Evolutionary conservation across 208 protist genomes (phyloP), one percentile per base, ranked within the genome.

Genomic region (Plasmodiophora brassicae): DNA sequence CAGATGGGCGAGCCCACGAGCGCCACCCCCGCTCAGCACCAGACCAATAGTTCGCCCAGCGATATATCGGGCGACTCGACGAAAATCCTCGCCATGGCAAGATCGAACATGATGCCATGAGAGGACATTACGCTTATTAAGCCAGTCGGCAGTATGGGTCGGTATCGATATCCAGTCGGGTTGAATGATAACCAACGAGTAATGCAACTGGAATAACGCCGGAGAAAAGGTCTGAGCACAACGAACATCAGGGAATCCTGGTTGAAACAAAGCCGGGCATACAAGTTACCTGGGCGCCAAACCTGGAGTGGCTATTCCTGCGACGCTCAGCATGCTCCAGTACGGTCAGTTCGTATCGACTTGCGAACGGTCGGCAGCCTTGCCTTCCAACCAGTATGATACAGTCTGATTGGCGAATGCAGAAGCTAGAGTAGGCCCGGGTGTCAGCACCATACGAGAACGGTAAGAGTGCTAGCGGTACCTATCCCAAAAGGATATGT

Each of bases 11-110:
- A 86, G 45, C 5, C 83, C 83, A 14, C 83, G 10, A n/a, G 25
- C 10, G 20, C 83, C 83, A 5, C 83, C 83, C 38, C 83, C 83
- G 25, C 83, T 46, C 10, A 86, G 83, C 10, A 86, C 83, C 1
- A 86, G 83, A 28, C 83, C 83, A 86, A 86, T 86, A 86, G 25
- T 53, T 41, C 38, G 38, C 5, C 83, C 83, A 28, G 83, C 38
- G 8, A 86, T 8, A 86, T 46, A 86, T 45, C 83, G 83, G 32
- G 28, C 38, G 14, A 86, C 32, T 32, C 65, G 32, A 8, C 10
- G 14, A 32, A 44, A 78, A 38, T 78, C 65, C 10, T 32, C n/a
- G 32, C 41, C 65, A 38, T 78, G n/a, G 41, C n/a, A 38, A 5
- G 41, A n/a, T 8, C 65, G 65, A 32, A 78, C n/a, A 78, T 78